Base-by-base conservation (phyloP, 768 basidiomycete genomes). In the Holtermanniella nyarrowii region DNA sequence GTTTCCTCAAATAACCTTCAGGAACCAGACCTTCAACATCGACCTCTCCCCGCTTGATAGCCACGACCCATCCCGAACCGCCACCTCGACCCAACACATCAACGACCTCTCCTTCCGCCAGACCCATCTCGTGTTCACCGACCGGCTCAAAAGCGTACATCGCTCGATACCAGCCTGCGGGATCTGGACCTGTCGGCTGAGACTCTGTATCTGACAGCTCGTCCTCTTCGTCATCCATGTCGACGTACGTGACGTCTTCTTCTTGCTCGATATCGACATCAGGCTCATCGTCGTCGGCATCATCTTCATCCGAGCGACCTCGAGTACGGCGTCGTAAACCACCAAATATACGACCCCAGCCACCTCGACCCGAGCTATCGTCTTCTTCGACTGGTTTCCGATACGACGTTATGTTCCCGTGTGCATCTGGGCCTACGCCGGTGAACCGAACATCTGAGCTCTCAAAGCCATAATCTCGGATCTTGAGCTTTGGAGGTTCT, bases 31-130 rank as follows among this genome's bases (percentile, higher is more conserved):
- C 59, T 1, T 54, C 59, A 22, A 23, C 25, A 16, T 54, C 53
- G 21, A 51, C 49, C n/a, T 44, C 45, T 13, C 25, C 26, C 23
- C 2, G 21, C 50, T 49, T 59, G 12, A 60, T 50, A 40, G 61
- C 65, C 3, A 67, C 57, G 40, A 67, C 65, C 65, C 65, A 67
- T 1, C 65, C 65, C 44, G 62, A 57, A 2, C 65, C 65, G 41
- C 58, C 62, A n/a, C 65, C 65, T 37, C 65, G 57, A 5, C 65
- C 65, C 3, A 43, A 39, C 1, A 67, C 54, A 18, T 60, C 59
- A 21, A 67, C 26, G 37, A 67, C 21, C 44, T 67, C 65, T 5
- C 65, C 65, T 44, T 67, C 65, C 20, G 50, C 51, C 13, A 67
- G 24, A 4, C 26, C 44, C 25, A 67, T 57, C 44, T 67, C 65